phyloP scores from a whole-genome alignment of 139 green algal genomes.

The Micractinium conductrix region DNA sequence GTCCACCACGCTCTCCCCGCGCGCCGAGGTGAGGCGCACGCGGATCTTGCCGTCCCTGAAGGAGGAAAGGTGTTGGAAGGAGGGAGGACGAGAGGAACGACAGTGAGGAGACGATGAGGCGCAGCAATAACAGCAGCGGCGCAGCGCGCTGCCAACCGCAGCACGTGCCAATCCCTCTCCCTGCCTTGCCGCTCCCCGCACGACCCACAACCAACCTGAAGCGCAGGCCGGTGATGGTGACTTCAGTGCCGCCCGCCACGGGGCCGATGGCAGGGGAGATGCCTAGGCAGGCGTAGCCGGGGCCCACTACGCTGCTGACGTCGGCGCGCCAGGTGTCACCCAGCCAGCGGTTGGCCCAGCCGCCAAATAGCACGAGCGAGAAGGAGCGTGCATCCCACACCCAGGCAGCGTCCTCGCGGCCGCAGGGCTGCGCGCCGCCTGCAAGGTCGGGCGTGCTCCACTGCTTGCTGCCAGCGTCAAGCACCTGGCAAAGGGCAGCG shows the following conservation, averaged over 20 bases:
- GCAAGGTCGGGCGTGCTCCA: background rate
- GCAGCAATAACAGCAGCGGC: too few relatives aligned
- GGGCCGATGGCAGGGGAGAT: slow-evolving; percentile 76
- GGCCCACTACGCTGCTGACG: slow-evolving; percentile 88
- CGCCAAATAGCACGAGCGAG: slow-evolving; percentile 85
- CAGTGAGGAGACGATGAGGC: too few relatives aligned
- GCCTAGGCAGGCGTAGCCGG: slow-evolving; percentile 84
- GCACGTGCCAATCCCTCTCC: too few relatives aligned
- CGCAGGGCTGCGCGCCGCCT: slow-evolving; percentile 20
- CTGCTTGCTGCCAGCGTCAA: slow-evolving; percentile 21
- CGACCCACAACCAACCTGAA: slow-evolving; percentile 57
- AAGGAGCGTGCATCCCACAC: slow-evolving; percentile 80
- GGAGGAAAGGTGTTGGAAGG: background rate
- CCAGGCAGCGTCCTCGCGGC: slow-evolving; percentile 85
- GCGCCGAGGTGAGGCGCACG: slow-evolving; percentile 73
- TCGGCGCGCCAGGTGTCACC: slow-evolving; percentile 83
- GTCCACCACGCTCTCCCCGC: slow-evolving; percentile 74
- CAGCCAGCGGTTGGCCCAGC: slow-evolving; percentile 89
- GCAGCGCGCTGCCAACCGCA: too few relatives aligned
- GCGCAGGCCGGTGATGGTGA: slow-evolving; percentile 79
- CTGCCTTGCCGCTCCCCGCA: background rate
- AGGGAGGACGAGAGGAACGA: too few relatives aligned
- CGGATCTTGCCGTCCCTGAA: slow-evolving; percentile 73
- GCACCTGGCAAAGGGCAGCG: slow-evolving; percentile 12
- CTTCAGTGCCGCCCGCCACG: slow-evolving; percentile 84